Evolutionary conservation across 1,284 basidiomycete genomes (phyloP).

Genomic region (Austroboletus olivaceoglutinosus): DNA sequence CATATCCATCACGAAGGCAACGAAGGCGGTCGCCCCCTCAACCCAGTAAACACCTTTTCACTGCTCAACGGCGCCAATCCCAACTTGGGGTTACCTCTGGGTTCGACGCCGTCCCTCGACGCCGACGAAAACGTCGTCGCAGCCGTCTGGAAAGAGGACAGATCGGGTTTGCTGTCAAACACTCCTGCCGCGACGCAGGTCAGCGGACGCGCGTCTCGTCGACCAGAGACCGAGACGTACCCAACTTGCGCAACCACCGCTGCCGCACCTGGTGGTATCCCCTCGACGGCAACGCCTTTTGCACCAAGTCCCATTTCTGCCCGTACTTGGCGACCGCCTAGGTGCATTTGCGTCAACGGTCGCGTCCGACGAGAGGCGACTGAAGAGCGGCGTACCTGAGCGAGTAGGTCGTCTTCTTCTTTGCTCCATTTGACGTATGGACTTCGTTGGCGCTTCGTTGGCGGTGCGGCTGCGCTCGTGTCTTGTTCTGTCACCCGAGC

Average conservation of each 20-base stretch:
- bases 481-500: slow-evolving; percentile 26
- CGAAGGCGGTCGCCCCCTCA: slow-evolving; percentile 17
- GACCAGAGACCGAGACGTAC: slow-evolving; percentile 15
- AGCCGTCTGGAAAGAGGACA: slow-evolving; percentile 34
- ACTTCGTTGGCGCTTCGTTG: slow-evolving; percentile 34
- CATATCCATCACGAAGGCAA: slow-evolving; percentile 17
- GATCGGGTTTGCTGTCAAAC: slow-evolving; percentile 39
- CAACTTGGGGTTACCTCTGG: slow-evolving; percentile 34
- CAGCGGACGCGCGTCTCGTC: neutral
- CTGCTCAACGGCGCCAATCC: slow-evolving; percentile 37
- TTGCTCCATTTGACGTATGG: slow-evolving; percentile 41
- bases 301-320: slow-evolving; percentile 42
- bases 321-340: slow-evolving; percentile 41
- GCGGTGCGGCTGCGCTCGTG: neutral
- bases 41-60: slow-evolving; percentile 26
- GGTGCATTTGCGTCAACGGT: neutral
- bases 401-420: slow-evolving; percentile 40
- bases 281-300: slow-evolving; percentile 38
- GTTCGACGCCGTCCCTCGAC: slow-evolving; percentile 19
- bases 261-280: slow-evolving; percentile 41
- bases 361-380: neutral
- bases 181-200: slow-evolving; percentile 23
- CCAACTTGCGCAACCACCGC: slow-evolving; percentile 40
- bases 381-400: slow-evolving; percentile 27
- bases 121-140: slow-evolving; percentile 18